phyloP scores from a whole-genome alignment of 2,329 filamentous ascomycete genomes.

The Uncinocarpus reesii region DNA sequence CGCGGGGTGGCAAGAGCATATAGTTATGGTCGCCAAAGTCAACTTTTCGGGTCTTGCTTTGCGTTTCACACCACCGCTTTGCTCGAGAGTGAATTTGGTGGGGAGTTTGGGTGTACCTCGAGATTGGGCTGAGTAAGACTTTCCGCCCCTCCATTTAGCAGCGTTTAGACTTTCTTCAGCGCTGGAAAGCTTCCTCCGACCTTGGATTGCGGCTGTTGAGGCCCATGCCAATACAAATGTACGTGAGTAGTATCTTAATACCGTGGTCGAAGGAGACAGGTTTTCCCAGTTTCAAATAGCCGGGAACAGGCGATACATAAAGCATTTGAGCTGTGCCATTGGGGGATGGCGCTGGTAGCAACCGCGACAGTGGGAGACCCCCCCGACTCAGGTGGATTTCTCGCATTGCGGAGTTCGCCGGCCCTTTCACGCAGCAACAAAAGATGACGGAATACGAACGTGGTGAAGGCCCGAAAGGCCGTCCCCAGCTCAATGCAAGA shows the following conservation, averaged over 20 bases:
- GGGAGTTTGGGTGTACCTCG: background rate
- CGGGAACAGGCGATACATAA: too few species aligned
- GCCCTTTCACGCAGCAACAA: background rate
- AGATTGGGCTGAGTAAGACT: conserved; percentile 8
- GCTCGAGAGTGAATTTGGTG: background rate
- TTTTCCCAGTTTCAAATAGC: too few species aligned
- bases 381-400: background rate
- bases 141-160: conserved; percentile 7
- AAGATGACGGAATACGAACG: background rate
- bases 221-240: background rate
- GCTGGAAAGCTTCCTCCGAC: too few species aligned
- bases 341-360: background rate
- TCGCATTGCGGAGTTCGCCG: conserved; percentile 4
- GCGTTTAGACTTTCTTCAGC: conserved; percentile 7
- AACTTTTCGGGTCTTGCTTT: conserved; percentile 2
- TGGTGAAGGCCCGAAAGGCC: too few species aligned
- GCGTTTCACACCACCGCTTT: conserved; percentile 6
- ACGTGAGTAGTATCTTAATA: background rate
- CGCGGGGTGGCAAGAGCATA: conserved; percentile 8
- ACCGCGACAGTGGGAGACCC: background rate
- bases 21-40: background rate
- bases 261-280: too few species aligned
- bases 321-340: too few species aligned
- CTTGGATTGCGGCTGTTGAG: background rate
- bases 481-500: conserved; percentile 1